Conservation (phyloP, 257 asterid genomes). For the Rubia yunnanensis region DNA sequence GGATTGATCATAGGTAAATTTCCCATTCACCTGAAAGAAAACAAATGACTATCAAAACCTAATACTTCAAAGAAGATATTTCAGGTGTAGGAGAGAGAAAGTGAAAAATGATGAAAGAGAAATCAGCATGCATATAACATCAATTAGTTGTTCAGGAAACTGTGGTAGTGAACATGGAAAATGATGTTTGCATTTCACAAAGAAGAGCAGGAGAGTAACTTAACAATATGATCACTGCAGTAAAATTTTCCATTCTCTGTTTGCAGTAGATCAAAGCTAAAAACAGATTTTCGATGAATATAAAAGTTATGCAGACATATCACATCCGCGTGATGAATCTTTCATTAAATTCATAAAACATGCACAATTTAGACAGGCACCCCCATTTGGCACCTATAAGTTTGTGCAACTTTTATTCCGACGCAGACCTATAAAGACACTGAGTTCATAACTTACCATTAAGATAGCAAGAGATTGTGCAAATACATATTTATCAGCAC, state of each 20-base stretch:
- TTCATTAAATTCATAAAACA: neutral
- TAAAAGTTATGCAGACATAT: neutral
- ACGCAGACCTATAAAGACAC: no score
- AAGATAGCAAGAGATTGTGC: neutral
- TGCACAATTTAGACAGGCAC: no score
- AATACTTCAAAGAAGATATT: neutral
- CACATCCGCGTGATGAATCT: neutral
- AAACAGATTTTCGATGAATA: neutral
- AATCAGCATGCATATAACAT: neutral
- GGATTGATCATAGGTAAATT: slow-evolving; percentile 68
- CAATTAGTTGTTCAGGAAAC: neutral
- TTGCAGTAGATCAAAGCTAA: neutral
- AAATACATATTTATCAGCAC: neutral
- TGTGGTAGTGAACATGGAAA: neutral
- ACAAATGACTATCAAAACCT: slow-evolving; percentile 15
- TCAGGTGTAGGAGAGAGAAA: neutral
- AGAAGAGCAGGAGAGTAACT: no score
- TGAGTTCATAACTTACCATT: no score
- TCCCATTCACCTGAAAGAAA: slow-evolving; percentile 81
- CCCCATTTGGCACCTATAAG: no score
- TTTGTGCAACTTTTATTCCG: no score
- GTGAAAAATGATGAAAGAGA: neutral
- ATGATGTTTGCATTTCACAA: neutral
- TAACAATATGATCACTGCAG: neutral
- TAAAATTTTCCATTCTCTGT: neutral